phyloP scores from a whole-genome alignment of 768 basidiomycete genomes.

The Lanmaoa pseudosensibilis region DNA sequence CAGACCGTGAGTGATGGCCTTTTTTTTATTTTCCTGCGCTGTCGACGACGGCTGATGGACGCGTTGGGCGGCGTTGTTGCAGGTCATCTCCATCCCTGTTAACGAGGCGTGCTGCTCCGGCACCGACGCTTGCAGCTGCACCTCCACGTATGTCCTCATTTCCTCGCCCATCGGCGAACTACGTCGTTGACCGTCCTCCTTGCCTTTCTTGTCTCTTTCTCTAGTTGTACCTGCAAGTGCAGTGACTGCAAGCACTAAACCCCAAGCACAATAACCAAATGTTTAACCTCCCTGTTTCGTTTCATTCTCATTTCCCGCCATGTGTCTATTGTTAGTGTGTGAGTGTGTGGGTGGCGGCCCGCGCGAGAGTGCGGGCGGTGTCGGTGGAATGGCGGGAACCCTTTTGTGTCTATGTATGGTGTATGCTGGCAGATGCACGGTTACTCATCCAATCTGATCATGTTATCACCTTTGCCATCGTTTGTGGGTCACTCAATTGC shows the following conservation, averaged over 20 bases:
- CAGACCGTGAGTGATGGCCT: conserved; percentile 12
- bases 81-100: conserved; percentile 14
- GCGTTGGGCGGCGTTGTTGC: too few species aligned
- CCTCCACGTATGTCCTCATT: conserved; percentile 2
- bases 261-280: too few species aligned
- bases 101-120: conserved; percentile 23
- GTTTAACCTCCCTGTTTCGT: too few species aligned
- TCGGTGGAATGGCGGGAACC: not conserved
- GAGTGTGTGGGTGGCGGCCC: not conserved
- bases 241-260: conserved; percentile 21
- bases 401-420: not conserved
- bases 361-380: not conserved
- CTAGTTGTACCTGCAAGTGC: conserved; percentile 20
- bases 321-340: not conserved
- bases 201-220: too few species aligned
- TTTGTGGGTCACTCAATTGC: not conserved
- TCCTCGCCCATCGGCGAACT: not conserved
- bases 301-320: not conserved
- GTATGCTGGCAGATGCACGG: not conserved
- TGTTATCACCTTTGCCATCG: not conserved
- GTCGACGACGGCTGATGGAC: not conserved
- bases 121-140: conserved; percentile 10
- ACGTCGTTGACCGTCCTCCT: not conserved
- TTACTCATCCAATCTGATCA: not conserved
- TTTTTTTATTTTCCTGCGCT: not conserved